These are phyloP conservation scores for Trypanosoma mega DNA, from an alignment of 208 protist species.

Conservation along the genomic window DNA sequence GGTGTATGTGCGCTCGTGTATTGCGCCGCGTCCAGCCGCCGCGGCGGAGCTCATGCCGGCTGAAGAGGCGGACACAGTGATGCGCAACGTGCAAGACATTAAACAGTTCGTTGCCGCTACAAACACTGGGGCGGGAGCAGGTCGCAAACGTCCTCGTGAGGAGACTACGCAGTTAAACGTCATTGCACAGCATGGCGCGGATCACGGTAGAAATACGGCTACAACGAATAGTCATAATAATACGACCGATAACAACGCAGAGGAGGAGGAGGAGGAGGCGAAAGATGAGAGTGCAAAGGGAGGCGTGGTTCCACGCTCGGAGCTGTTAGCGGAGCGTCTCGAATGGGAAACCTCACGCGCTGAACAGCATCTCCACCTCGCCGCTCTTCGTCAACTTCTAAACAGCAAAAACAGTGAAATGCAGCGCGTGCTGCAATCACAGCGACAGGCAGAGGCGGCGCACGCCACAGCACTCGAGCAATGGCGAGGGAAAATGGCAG, in stretches of 20 bases:
- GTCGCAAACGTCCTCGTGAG: conserved; percentile 12
- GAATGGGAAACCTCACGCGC: conserved; percentile 10
- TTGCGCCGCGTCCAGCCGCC: conserved; percentile 26
- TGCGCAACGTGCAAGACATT: conserved; percentile 41
- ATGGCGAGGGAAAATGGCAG: conserved; percentile 46
- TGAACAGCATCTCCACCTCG: conserved; percentile 40
- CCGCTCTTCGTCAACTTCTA: conserved; percentile 53
- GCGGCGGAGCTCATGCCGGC: conserved; percentile 27
- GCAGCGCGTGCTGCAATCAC: conserved; percentile 40
- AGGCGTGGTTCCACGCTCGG: background rate
- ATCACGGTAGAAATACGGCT: conserved; percentile 4
- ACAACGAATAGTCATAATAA: no score
- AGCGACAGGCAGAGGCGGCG: conserved; percentile 38
- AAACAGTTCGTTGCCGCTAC: conserved; percentile 32
- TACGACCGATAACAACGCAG: conserved; percentile 24
- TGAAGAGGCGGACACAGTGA: conserved; percentile 38
- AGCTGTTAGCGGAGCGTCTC: conserved; percentile 5
- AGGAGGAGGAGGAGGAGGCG: conserved; percentile 16
- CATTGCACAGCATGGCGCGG: conserved; percentile 17
- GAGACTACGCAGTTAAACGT: conserved; percentile 16
- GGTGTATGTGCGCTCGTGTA: conserved; percentile 59
- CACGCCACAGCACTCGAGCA: conserved; percentile 42
- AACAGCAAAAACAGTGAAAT: conserved; percentile 62
- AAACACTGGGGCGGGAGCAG: conserved; percentile 4
- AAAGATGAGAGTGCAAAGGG: conserved; percentile 2